Evolutionary conservation across 345 rosid species (phyloP).

Genomic region (Eucalyptus tenuipes): DNA sequence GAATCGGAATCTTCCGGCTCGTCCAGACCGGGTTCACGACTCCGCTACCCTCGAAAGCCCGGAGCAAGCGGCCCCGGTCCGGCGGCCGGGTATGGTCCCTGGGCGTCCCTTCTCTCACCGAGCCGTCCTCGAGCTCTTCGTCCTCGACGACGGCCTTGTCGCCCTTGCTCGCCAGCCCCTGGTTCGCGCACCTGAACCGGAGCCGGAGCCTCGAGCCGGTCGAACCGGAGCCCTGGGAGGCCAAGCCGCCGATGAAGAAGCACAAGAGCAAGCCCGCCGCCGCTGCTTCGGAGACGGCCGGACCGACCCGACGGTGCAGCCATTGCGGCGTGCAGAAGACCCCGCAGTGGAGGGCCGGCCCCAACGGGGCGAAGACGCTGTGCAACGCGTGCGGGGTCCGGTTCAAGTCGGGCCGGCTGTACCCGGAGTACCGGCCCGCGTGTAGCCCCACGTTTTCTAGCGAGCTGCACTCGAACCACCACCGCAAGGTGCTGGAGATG

Average conservation of each 20-base stretch:
- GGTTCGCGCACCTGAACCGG: neutral
- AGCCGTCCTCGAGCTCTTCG: constrained; percentile 31
- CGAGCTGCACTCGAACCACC: constrained; percentile 78
- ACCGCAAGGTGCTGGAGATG: constrained; percentile 80
- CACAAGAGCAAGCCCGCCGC: constrained; percentile 7
- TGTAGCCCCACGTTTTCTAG: constrained; percentile 79
- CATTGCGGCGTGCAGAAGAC: constrained; percentile 93
- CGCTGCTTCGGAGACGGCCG: neutral
- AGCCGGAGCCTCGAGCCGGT: constrained; percentile 1
- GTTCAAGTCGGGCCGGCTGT: constrained; percentile 78
- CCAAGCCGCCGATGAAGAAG: constrained; percentile 19
- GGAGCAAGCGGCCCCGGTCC: constrained; percentile 69
- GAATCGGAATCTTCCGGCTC: constrained; percentile 1
- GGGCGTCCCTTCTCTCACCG: constrained; percentile 34
- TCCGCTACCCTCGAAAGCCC: constrained; percentile 63
- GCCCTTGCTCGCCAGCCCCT: constrained; percentile 16
- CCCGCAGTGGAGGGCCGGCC: constrained; percentile 97
- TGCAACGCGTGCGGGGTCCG: constrained; percentile 98
- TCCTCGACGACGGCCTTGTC: constrained; percentile 2
- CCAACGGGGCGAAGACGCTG: constrained; percentile 73
- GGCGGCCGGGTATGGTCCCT: constrained; percentile 51
- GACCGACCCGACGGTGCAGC: constrained; percentile 28
- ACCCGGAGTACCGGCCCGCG: constrained; percentile 88
- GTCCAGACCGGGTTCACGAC: constrained; percentile 11
- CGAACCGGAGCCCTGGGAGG: neutral